phyloP scores from a whole-genome alignment of 2,329 filamentous ascomycete genomes.

The Raffaelea ambrosiae region DNA sequence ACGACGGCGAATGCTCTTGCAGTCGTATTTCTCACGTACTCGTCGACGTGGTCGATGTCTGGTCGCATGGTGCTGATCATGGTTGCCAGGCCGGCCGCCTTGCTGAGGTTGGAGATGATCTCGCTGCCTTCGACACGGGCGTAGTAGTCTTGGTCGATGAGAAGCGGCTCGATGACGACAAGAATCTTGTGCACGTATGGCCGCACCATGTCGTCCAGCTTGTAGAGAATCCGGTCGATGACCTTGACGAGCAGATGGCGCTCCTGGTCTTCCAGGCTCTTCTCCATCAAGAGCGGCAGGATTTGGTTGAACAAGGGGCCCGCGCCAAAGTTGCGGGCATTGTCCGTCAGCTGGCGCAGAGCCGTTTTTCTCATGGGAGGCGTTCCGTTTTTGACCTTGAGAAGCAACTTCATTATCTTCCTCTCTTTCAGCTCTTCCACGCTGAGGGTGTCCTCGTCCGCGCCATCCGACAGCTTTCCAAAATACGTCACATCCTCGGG shows the following conservation, averaged over 20 bases:
- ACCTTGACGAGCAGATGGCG: conserved; percentile 98
- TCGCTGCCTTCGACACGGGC: conserved; percentile 95
- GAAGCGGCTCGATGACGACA: conserved; percentile 95
- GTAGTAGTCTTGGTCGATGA: conserved; percentile 99
- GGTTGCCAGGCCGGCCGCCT: conserved; percentile 90
- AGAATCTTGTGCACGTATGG: conserved; percentile 98
- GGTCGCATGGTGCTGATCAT: conserved; percentile 99
- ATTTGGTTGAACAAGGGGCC: conserved; percentile 96
- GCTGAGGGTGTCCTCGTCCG: conserved; percentile 82
- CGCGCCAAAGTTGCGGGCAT: conserved; percentile 90
- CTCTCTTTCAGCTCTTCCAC: conserved; percentile 96
- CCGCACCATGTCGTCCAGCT: conserved; percentile 90
- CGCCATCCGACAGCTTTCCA: conserved; percentile 89
- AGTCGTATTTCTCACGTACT: conserved; percentile 97
- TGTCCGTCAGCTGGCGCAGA: conserved; percentile 92
- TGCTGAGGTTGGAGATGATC: conserved; percentile 96
- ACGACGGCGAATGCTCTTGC: conserved; percentile 96
- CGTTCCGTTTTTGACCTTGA: conserved; percentile 99
- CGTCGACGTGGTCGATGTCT: conserved; percentile 96
- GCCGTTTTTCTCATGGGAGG: conserved; percentile 98
- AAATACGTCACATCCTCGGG: conserved; percentile 98
- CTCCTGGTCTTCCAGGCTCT: conserved; percentile 94
- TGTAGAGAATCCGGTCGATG: conserved; percentile 96
- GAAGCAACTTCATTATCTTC: conserved; percentile 92
- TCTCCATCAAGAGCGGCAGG: conserved; percentile 93